Conservation (phyloP, 257 asterid genomes). For the Forsythia suspensa region DNA sequence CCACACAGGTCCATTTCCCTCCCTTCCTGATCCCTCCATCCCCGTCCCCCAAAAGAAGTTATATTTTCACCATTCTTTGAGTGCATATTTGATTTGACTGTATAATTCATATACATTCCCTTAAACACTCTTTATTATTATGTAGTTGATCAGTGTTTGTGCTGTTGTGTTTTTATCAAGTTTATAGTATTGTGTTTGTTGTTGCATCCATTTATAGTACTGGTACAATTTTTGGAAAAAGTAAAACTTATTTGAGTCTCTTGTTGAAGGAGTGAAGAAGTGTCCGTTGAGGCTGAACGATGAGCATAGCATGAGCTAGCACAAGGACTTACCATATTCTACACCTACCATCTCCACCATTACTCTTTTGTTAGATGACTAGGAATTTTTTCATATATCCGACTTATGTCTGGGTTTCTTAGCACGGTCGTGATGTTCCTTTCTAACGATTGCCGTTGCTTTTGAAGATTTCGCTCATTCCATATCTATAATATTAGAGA, state of each 20-base stretch:
- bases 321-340: not conserved
- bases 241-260: not conserved
- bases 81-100: not conserved
- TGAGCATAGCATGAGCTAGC: not conserved
- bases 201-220: constrained; percentile 1
- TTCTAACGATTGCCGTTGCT: not conserved
- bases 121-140: not conserved
- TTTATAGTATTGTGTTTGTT: constrained; percentile 4
- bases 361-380: not conserved
- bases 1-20: constrained; percentile 48
- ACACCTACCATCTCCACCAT: not conserved
- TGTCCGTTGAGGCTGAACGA: not conserved
- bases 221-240: not conserved
- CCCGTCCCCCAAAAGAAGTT: not conserved
- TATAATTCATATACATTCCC: not conserved
- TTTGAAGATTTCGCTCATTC: not conserved
- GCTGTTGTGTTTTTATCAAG: constrained; percentile 7
- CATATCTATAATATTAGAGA: not conserved
- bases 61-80: constrained; percentile 5
- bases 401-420: not conserved
- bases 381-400: no score
- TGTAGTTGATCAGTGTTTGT: not conserved
- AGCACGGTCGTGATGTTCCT: not conserved
- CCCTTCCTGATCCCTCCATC: not conserved
- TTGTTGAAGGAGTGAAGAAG: constrained; percentile 1